Percentiles rank a stretch among this genome's conserved stretches.
Evolutionary conservation across 192 early-diverging fungal species (phyloP).

Genomic region (Coemansia sp.): DNA sequence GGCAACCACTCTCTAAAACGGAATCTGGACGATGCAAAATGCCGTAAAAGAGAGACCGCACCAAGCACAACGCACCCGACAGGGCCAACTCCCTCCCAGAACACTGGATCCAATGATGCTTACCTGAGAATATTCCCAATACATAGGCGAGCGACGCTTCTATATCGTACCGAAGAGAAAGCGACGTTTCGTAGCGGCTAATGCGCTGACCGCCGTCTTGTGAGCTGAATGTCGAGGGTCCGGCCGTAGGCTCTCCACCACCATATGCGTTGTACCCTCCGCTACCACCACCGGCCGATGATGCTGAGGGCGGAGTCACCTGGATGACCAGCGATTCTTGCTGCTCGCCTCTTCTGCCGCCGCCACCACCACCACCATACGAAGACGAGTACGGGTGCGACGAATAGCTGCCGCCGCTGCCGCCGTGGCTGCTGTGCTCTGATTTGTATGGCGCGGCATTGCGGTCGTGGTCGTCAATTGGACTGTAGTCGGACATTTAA

Average conservation of each 20-base stretch:
- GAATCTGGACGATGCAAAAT: background rate
- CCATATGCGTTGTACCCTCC: constrained; percentile 12
- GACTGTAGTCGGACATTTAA: constrained; percentile 43
- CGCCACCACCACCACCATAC: constrained; percentile 7
- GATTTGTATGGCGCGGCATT: constrained; percentile 2
- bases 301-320: constrained; percentile 8
- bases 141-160: constrained; percentile 71
- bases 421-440: constrained; percentile 17
- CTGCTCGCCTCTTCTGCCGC: background rate
- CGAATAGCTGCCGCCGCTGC: constrained; percentile 15
- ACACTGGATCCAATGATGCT: background rate
- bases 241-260: constrained; percentile 33
- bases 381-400: constrained; percentile 43
- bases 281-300: background rate
- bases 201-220: constrained; percentile 59
- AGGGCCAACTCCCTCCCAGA: background rate
- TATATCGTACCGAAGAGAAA: constrained; percentile 68
- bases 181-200: constrained; percentile 78
- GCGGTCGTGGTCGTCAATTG: constrained; percentile 36
- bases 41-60: background rate
- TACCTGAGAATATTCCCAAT: constrained; percentile 57
- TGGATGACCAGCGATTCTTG: constrained; percentile 32
- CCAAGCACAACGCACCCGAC: background rate
- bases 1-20: background rate
- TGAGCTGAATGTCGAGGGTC: constrained; percentile 49